Percentiles rank a stretch among this genome's conserved stretches.
phyloP scores from a whole-genome alignment of 2,329 filamentous ascomycete species.

The Cryphonectria radicalis region DNA sequence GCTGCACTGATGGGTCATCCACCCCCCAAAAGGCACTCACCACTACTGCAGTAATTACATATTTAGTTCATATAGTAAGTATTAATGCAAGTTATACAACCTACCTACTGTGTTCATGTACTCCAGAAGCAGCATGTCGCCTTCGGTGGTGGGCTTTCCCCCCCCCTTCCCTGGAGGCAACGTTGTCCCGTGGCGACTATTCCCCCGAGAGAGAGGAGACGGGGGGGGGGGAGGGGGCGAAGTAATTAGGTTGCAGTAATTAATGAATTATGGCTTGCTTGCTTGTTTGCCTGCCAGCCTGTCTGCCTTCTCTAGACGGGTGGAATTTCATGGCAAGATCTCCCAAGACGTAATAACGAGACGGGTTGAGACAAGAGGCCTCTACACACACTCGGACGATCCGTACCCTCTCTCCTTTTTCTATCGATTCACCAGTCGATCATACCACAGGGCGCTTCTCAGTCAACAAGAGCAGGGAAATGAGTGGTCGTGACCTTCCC shows the following conservation, averaged over 20 bases:
- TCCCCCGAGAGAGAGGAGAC: no score
- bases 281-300: background rate
- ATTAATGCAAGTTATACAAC: background rate
- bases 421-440: background rate
- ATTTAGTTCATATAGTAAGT: background rate
- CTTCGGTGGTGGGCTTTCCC: background rate
- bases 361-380: background rate
- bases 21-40: background rate
- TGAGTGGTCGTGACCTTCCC: background rate
- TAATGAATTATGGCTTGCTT: background rate
- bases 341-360: background rate
- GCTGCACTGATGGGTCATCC: no score
- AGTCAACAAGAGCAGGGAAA: background rate
- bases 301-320: background rate
- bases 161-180: background rate
- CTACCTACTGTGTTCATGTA: background rate
- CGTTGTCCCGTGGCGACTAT: background rate
- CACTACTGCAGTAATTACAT: background rate
- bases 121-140: background rate
- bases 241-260: background rate
- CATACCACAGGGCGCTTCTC: background rate
- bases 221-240: no score
- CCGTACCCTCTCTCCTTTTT: background rate
- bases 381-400: background rate
- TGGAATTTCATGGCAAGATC: background rate